Evolutionary conservation across 129 eudicot species (phyloP).

Genomic region (Smallanthus sonchifolius): DNA sequence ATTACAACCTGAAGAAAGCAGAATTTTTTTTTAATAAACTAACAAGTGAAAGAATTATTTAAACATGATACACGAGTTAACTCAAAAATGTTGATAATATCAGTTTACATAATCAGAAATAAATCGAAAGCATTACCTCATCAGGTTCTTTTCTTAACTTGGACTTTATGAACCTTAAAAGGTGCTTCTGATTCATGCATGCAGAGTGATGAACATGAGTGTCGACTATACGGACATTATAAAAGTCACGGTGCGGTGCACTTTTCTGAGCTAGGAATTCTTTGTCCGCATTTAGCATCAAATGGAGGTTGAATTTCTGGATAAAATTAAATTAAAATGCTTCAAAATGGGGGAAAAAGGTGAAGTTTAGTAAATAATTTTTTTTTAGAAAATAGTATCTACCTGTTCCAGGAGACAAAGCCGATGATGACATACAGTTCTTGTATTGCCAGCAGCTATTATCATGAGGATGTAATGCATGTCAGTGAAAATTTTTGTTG

Average conservation of each 20-base stretch:
- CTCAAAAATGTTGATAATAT: neutral
- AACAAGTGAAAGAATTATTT: neutral
- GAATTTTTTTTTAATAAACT: neutral
- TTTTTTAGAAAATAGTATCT: neutral
- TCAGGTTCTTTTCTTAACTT: slow-evolving; percentile 88
- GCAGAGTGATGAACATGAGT: slow-evolving; percentile 99
- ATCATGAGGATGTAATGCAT: slow-evolving; percentile 82
- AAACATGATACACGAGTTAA: neutral
- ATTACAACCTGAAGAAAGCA: slow-evolving; percentile 66
- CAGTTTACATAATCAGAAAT: neutral
- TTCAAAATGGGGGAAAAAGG: neutral
- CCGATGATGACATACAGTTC: slow-evolving; percentile 81
- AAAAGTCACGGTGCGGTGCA: slow-evolving; percentile 95
- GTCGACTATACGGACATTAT: slow-evolving; percentile 86
- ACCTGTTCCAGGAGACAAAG: slow-evolving; percentile 87
- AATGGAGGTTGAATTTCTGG: slow-evolving; percentile 93
- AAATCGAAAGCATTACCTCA: slow-evolving; percentile 50
- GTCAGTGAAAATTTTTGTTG: slow-evolving; percentile 89
- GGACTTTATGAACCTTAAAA: slow-evolving; percentile 82
- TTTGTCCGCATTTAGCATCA: slow-evolving; percentile 91
- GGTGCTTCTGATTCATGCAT: slow-evolving; percentile 96
- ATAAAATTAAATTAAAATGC: neutral
- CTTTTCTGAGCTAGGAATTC: slow-evolving; percentile 95
- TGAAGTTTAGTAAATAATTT: neutral
- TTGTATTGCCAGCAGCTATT: slow-evolving; percentile 77